A percentile compares a stretch with the other conserved stretches of the same genome.
Evolutionary conservation across 495 filamentous ascomycete genomes (phyloP).

Genomic region (Trichoderma reesei): DNA sequence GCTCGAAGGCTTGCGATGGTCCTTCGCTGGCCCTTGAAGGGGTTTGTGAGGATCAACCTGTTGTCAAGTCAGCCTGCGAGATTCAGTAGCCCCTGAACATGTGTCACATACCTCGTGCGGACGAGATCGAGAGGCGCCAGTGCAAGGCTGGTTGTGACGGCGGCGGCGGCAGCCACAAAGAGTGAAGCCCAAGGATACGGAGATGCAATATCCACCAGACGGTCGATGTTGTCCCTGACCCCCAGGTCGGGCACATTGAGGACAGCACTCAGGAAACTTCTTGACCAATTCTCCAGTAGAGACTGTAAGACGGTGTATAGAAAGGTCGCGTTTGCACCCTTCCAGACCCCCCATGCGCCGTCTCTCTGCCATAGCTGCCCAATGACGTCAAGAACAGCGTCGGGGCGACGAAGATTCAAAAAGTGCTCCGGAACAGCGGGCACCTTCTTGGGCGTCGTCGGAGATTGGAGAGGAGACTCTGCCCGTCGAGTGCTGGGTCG

Average conservation of each 20-base stretch:
- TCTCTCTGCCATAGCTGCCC: constrained; percentile 82
- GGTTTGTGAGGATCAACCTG: constrained; percentile 70
- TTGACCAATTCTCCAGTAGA: constrained; percentile 78
- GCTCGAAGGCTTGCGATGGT: constrained; percentile 63
- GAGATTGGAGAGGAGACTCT: constrained; percentile 24
- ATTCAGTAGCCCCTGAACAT: not conserved
- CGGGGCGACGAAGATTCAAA: constrained; percentile 55
- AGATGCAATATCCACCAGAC: constrained; percentile 50
- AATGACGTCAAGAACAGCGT: constrained; percentile 70
- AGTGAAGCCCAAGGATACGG: constrained; percentile 65
- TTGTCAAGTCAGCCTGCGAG: constrained; percentile 14
- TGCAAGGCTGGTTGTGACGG: constrained; percentile 66
- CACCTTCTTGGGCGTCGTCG: constrained; percentile 20
- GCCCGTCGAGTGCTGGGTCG: constrained; percentile 14
- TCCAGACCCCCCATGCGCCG: constrained; percentile 87
- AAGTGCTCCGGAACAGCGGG: constrained; percentile 43
- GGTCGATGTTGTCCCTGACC: constrained; percentile 42
- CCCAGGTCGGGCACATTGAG: constrained; percentile 75
- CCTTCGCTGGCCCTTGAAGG: constrained; percentile 58
- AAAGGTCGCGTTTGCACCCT: constrained; percentile 84
- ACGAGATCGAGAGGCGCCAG: constrained; percentile 83
- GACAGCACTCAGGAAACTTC: constrained; percentile 71
- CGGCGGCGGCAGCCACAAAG: constrained; percentile 70
- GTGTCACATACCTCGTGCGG: constrained; percentile 54
- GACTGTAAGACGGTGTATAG: constrained; percentile 76